Evolutionary conservation across 1,284 basidiomycete species (phyloP), one percentile per base, ranked within the genome.

Genomic region (Moniliophthora roreri): DNA sequence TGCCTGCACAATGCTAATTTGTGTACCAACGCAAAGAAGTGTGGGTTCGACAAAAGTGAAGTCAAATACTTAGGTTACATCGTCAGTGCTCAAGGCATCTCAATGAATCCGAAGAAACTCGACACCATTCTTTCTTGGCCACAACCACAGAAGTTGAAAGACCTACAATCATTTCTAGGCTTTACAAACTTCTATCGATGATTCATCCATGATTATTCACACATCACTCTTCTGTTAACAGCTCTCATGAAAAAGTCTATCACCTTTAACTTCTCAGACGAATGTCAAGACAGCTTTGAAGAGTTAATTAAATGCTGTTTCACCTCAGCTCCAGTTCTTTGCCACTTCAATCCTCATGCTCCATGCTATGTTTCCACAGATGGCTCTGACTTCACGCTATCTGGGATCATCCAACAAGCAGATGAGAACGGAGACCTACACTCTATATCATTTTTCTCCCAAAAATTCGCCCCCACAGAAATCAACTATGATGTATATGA

Each of bases 1-100:
- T n/a, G n/a, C n/a, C n/a, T n/a, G n/a, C n/a, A n/a, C n/a, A n/a
- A n/a, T n/a, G n/a, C n/a, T n/a, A n/a, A n/a, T n/a, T 18, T 48
- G 1, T 73, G 58, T 54, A 56, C 62, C 13, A 69, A 69, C 16
- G 34, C 64, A 0, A 55, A 62, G 21, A 73, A 74, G 51, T 73
- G 70, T 52, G 55, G 65, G 26, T 75, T 48, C 47, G 10, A 73
- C 60, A 58, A 61, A 15, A 44, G 61, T 0, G 28, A 66, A 24
- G 65, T 73, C 11, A 69, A 77, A 24, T 81, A 74, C 62, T 66
- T 81, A 0, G 75, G 78, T 0, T 70, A 70, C 53, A 58, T 48
- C 2, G 15, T 53, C 18, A 35, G 46, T 4, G 0, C 45, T 23
- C 0, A 67, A 2, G 63, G 67, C 4, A 57, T 80, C n/a, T 24